Conservation (phyloP, 1,284 basidiomycete species). For the Pholiota adiposa region DNA sequence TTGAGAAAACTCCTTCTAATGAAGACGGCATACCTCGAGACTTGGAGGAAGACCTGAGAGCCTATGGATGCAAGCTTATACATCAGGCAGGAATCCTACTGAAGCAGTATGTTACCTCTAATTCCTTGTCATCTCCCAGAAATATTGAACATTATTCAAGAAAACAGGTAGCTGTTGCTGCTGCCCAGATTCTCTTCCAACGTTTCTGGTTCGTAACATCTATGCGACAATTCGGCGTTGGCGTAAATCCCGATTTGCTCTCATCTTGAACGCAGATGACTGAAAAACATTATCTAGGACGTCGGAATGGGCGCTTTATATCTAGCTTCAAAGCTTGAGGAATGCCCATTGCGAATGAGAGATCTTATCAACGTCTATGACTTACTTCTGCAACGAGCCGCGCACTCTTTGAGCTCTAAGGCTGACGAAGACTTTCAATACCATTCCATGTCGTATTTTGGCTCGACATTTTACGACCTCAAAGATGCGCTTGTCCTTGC, state of each 20-base stretch:
- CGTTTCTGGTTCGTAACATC: slow-evolving; percentile 97
- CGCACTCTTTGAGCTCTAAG: slow-evolving; percentile 43
- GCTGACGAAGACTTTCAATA: slow-evolving; percentile 64
- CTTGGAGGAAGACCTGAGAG: slow-evolving; percentile 45
- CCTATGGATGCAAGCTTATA: slow-evolving; percentile 88
- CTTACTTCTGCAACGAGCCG: slow-evolving; percentile 72
- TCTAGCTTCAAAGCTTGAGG: slow-evolving; percentile 95
- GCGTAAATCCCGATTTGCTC: slow-evolving; percentile 53
- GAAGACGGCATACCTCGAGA: slow-evolving; percentile 82
- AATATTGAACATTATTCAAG: slow-evolving; percentile 43
- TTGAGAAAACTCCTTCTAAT: slow-evolving; percentile 78
- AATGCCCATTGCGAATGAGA: slow-evolving; percentile 89
- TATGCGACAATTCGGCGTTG: slow-evolving; percentile 91
- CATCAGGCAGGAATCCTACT: slow-evolving; percentile 93
- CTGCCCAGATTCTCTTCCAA: slow-evolving; percentile 96
- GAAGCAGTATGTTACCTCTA: slow-evolving; percentile 64
- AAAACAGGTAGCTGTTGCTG: slow-evolving; percentile 96
- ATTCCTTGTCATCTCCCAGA: slow-evolving; percentile 1
- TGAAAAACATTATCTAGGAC: slow-evolving; percentile 57
- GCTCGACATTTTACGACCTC: slow-evolving; percentile 81
- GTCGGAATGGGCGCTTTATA: slow-evolving; percentile 93
- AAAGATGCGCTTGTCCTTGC: slow-evolving; percentile 91
- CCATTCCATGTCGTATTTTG: slow-evolving; percentile 85
- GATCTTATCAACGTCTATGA: slow-evolving; percentile 96
- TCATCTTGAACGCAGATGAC: slow-evolving; percentile 9